phyloP scores from a whole-genome alignment of 2,329 filamentous ascomycete genomes.

The Raffaelea ambrosiae region DNA sequence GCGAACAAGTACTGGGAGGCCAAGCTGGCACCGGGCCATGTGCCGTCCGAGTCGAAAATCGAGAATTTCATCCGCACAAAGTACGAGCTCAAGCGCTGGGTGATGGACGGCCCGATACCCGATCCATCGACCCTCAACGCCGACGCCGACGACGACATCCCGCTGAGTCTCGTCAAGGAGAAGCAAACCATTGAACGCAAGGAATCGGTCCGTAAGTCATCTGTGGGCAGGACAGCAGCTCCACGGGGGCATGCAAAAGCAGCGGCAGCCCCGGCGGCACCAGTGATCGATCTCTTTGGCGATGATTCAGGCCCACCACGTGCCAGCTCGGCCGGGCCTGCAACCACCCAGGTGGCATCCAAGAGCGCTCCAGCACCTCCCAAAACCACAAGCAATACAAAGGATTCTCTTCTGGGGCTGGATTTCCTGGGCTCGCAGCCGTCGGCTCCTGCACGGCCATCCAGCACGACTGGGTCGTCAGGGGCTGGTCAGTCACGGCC shows the following conservation, averaged over 20 bases:
- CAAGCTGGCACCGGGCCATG: constrained; percentile 82
- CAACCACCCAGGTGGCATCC: constrained; percentile 46
- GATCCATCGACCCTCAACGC: constrained; percentile 81
- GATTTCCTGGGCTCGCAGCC: constrained; percentile 79
- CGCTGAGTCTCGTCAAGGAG: constrained; percentile 54
- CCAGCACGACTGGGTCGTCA: constrained; percentile 64
- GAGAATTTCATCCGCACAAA: constrained; percentile 99
- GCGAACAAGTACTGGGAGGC: constrained; percentile 99
- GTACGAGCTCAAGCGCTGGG: constrained; percentile 97
- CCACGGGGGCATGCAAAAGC: constrained; percentile 16
- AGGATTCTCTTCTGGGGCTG: constrained; percentile 83
- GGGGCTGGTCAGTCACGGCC: constrained; percentile 63
- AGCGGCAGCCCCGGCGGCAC: constrained; percentile 21
- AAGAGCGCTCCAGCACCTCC: constrained; percentile 60
- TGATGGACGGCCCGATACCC: constrained; percentile 94
- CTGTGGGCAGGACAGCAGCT: constrained; percentile 34
- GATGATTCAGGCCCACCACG: constrained; percentile 58
- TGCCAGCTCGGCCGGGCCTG: constrained; percentile 65
- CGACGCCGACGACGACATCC: constrained; percentile 78
- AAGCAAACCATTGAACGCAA: constrained; percentile 56
- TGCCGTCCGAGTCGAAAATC: constrained; percentile 94
- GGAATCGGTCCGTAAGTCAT: constrained; percentile 52
- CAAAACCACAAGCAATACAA: constrained; percentile 54
- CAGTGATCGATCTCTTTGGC: constrained; percentile 63
- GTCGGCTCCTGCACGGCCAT: constrained; percentile 66